Base-by-base conservation (phyloP, 805 yeast species). In the Pichia cabralensis region DNA sequence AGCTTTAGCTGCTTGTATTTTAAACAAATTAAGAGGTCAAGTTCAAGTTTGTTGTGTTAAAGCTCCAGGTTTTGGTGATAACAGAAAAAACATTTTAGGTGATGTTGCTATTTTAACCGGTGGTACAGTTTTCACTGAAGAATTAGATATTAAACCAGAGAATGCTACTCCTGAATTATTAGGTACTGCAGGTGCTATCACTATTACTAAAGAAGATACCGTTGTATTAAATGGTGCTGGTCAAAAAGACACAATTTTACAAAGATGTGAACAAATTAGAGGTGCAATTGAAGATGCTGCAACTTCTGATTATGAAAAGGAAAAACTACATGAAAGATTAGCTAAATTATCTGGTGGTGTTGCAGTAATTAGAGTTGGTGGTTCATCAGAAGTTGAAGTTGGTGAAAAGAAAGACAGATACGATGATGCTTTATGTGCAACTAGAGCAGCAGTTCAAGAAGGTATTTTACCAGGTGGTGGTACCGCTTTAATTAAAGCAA, bases 391-490 rank as follows among this genome's bases (percentile, higher is more conserved):
- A 67, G 82, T 92, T 47, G 97, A 92, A 67, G 98, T 92, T 47
- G 94, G 96, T 56, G 98, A 92, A 72, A 92, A 92, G 92, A 92
- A 92, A 71, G 98, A 92, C 62, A 81, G 98, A 66, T 84, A 86
- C 56, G 97, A 92, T 53, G 98, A 92, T 67, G 97, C 98, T 19
- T 73, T 92, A 58, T 89, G 92, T 58, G 96, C 98, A 37, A 92
- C 97, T 35, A 85, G 97, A 65, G 96, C 98, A 39, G 98, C 98
- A 46, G 95, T 92, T 45, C 89, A 89, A 65, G 95, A 85, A 65
- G 98, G 98, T 66, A 86, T 92, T 57, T 73, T 92, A 48, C 98
- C 98, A 56, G 98, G 98, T 68, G 98, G 98, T 61, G 98, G 98
- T 66, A 85, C 96, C 47, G 98, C 98, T 39, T 72, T 92, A 56